Evolutionary conservation across 495 filamentous ascomycete species (phyloP), one percentile per base, ranked within the genome.

Genomic region (Tuber brumale): DNA sequence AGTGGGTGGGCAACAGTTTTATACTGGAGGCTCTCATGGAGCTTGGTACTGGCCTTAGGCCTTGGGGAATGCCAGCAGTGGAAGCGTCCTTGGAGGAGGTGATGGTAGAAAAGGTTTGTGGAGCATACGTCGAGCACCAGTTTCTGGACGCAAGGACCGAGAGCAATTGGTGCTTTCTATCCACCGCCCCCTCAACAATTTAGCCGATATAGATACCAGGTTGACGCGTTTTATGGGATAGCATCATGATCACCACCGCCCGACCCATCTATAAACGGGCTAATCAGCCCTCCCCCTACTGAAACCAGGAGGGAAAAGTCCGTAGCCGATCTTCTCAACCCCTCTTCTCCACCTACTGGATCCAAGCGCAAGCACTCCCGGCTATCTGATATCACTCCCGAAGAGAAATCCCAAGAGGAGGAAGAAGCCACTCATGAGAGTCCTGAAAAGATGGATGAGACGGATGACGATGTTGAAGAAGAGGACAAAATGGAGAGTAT

Each of bases 301-400:
- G 44, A 61, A 18, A 73, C 27, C 31, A 80, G 75, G 76, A 79
- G 78, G 46, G 78, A 80, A 31, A 80, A 79, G 35, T 80, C 76
- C 51, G 79, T 80, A 71, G 78, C 78, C 14, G 78, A 80, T 73
- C 72, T 80, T 73, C 78, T 80, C 45, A 80, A 80, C 39, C 78
- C 78, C 61, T 79, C 76, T 51, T 79, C 78, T 51, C 78, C 78
- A 35, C 70, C 73, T 23, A 42, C 73, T 23, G 78, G 78, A 72
- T 79, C 44, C 44, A 80, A 80, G 44, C 78, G 78, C 70, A 80
- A 80, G n/a, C 77, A 79, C 61, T 76, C 75, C 27, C 73, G 75
- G 6, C 72, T 80, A 57, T 80, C 78, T 51, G 71, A 27, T 75
- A 72, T 71, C n/a, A 21, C 48, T 31, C 66, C 77, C 23, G 78